Percentiles rank a stretch among this genome's conserved stretches.
Evolutionary conservation across 2,329 filamentous ascomycete genomes (phyloP).

Genomic region (Geosmithia flava): DNA sequence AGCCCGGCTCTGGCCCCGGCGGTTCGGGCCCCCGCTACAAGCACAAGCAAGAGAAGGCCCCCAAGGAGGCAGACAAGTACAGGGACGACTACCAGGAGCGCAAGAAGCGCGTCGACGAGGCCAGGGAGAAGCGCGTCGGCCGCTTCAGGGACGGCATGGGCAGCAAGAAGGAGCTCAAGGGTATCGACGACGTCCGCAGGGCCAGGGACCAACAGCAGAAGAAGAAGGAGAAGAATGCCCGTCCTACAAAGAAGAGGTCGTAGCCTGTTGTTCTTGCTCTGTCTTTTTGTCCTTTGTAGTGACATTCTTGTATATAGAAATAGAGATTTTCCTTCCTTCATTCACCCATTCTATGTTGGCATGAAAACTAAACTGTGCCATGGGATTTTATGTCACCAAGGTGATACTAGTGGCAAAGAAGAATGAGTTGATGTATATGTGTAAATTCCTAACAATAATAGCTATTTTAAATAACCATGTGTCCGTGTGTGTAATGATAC

Average conservation of each 20-base stretch:
- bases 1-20: conserved; percentile 6
- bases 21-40: conserved; percentile 46
- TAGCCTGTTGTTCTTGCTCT: neutral
- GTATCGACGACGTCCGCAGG: conserved; percentile 74
- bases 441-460: too few relatives aligned
- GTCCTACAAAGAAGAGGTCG: conserved; percentile 52
- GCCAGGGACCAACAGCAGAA: conserved; percentile 65
- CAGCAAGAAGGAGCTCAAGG: conserved; percentile 68
- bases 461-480: too few relatives aligned
- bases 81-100: conserved; percentile 81
- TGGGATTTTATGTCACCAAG: too few relatives aligned
- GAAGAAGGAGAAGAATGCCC: conserved; percentile 76
- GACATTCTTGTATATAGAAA: neutral
- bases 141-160: conserved; percentile 61
- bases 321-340: too few relatives aligned
- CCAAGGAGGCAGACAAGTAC: conserved; percentile 87
- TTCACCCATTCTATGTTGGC: too few relatives aligned
- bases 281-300: neutral
- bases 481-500: too few relatives aligned
- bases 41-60: conserved; percentile 78
- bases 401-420: too few relatives aligned
- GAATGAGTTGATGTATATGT: too few relatives aligned
- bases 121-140: conserved; percentile 71
- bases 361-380: too few relatives aligned
- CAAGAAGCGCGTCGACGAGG: conserved; percentile 82